Conservation (phyloP, 495 filamentous ascomycete genomes). For the Polyplosphaeria fusca region DNA sequence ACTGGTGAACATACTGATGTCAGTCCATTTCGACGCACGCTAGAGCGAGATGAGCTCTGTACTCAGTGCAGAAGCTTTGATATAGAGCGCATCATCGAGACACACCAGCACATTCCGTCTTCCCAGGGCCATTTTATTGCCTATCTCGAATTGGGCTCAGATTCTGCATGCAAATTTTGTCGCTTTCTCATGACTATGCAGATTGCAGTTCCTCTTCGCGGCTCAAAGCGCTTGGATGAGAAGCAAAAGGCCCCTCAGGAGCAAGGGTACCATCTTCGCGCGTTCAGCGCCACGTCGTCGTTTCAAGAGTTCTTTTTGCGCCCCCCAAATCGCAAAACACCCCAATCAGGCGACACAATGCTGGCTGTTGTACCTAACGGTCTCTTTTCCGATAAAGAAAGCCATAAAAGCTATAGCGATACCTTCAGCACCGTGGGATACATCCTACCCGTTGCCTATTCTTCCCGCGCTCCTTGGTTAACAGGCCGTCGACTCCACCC, state of each 20-base stretch:
- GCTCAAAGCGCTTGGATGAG: too few relatives aligned
- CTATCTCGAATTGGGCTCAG: not conserved
- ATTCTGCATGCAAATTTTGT: not conserved
- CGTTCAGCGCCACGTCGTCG: not conserved
- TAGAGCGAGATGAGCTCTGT: not conserved
- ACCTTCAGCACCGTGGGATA: not conserved
- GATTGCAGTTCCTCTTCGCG: not conserved
- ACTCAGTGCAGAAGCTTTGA: not conserved
- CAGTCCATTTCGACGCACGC: not conserved
- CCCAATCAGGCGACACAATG: not conserved
- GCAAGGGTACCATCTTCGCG: not conserved
- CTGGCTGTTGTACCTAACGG: not conserved
- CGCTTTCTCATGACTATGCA: not conserved
- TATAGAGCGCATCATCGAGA: not conserved
- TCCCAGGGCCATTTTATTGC: not conserved
- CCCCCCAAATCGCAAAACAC: not conserved
- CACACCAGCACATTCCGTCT: not conserved
- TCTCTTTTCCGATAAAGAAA: not conserved
- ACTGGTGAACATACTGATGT: not conserved
- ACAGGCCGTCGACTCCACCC: not conserved
- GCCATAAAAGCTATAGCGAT: not conserved
- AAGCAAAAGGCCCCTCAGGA: not conserved
- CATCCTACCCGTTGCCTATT: not conserved
- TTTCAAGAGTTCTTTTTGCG: not conserved
- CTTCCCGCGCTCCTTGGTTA: not conserved